Percentiles rank a stretch among this genome's conserved stretches.
These are phyloP conservation scores for Trichomonas vaginalis DNA, from an alignment of 208 protist genomes.

Conservation along the genomic window DNA sequence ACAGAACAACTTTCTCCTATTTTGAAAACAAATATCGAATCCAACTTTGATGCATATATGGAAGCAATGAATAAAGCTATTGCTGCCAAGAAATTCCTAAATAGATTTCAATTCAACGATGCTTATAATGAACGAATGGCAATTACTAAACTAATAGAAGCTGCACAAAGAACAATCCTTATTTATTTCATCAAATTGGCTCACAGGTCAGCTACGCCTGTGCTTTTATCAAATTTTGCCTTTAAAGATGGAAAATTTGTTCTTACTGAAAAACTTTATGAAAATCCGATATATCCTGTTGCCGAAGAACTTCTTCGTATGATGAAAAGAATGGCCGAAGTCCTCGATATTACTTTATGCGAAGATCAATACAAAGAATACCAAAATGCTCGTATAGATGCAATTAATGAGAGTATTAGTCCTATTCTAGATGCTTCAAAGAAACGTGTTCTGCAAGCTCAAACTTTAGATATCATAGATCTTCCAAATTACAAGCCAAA, in stretches of 20 bases:
- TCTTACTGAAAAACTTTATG: background rate
- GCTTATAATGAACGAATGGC: background rate
- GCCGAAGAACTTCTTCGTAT: background rate
- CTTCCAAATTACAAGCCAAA: background rate
- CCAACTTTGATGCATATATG: background rate
- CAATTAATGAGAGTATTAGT: background rate
- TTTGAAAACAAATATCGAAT: background rate
- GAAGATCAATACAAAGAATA: background rate
- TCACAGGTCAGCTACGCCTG: background rate
- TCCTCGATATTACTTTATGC: background rate
- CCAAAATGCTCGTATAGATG: background rate
- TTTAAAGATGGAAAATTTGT: background rate
- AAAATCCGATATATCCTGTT: background rate
- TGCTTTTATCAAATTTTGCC: background rate
- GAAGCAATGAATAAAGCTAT: background rate
- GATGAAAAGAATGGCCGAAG: background rate
- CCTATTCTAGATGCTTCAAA: background rate
- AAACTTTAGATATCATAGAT: background rate
- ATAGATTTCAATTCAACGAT: background rate
- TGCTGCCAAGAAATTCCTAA: background rate
- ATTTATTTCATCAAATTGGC: background rate
- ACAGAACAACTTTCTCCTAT: background rate
- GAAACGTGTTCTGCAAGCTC: background rate
- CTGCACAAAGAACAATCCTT: background rate
- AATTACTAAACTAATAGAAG: background rate